phyloP scores from a whole-genome alignment of 2,329 filamentous ascomycete genomes.

The Paracorniculantispora psalliotae region DNA sequence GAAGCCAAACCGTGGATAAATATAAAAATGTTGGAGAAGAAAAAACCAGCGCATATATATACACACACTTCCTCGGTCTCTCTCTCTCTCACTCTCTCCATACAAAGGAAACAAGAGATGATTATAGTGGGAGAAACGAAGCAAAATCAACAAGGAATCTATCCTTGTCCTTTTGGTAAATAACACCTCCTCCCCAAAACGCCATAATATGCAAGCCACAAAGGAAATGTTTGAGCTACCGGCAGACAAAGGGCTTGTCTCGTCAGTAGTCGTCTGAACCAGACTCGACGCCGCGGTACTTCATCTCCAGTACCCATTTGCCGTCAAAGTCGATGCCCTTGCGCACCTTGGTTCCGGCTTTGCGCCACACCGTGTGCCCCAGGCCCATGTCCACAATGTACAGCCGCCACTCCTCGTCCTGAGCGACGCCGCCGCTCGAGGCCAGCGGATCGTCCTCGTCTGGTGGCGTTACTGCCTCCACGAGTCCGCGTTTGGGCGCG shows the following conservation, averaged over 20 bases:
- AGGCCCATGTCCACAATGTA: constrained; percentile 86
- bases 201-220: constrained; percentile 10
- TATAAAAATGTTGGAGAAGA: not conserved
- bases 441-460: constrained; percentile 35
- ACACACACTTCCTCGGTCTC: too few species aligned
- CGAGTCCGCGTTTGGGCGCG: constrained; percentile 77
- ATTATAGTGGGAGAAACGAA: not conserved
- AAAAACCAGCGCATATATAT: not conserved
- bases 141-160: not conserved
- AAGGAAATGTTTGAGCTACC: not conserved
- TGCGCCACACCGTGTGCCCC: constrained; percentile 75
- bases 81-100: not conserved
- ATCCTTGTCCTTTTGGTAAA: not conserved
- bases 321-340: constrained; percentile 85
- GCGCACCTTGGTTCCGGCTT: constrained; percentile 73
- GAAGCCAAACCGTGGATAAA: not conserved
- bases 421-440: constrained; percentile 25
- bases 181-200: not conserved
- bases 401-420: constrained; percentile 67
- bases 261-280: constrained; percentile 22
- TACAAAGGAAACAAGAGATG: not conserved
- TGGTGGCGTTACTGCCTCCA: constrained; percentile 64
- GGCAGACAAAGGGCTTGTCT: not conserved
- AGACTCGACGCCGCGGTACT: constrained; percentile 36
- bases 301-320: constrained; percentile 75